Evolutionary conservation across 768 basidiomycete genomes (phyloP).

Genomic region (Auricularia sp.): DNA sequence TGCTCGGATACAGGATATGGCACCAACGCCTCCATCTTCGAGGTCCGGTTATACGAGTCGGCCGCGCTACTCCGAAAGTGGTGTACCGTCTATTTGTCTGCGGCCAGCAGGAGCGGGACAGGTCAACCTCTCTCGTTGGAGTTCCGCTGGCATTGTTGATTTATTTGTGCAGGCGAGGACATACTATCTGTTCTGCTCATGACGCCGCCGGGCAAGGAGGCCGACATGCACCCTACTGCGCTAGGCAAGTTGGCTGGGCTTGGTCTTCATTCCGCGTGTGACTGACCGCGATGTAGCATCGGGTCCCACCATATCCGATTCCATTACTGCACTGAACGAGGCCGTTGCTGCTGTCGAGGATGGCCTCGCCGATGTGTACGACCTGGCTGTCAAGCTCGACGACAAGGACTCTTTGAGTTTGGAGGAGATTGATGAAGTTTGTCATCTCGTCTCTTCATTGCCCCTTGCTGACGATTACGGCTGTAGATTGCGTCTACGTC

Average conservation of each 20-base stretch:
- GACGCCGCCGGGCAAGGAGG: conserved; percentile 1
- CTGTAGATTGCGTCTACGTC: conserved; percentile 9
- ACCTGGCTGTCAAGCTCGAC: conserved; percentile 59
- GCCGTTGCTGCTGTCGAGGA: conserved; percentile 51
- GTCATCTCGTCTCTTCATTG: conserved; percentile 7
- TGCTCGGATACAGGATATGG: conserved; percentile 33
- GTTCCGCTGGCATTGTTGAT: background rate
- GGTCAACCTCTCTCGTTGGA: background rate
- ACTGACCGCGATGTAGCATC: conserved; percentile 36
- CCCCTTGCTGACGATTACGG: background rate
- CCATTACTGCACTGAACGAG: conserved; percentile 53
- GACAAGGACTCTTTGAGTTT: conserved; percentile 61
- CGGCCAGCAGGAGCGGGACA: conserved; percentile 56
- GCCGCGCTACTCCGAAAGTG: conserved; percentile 51
- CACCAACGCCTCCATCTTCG: conserved; percentile 36
- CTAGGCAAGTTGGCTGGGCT: background rate
- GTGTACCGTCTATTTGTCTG: conserved; percentile 56
- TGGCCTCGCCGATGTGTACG: conserved; percentile 54
- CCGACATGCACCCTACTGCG: background rate
- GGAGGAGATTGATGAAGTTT: conserved; percentile 64
- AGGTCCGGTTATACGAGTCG: conserved; percentile 41
- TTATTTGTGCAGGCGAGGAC: background rate
- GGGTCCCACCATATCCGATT: conserved; percentile 66
- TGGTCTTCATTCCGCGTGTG: background rate
- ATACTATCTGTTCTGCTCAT: background rate